Evolutionary conservation across 371 early-diverging fungal genomes (phyloP).

Genomic region (Fennellomyces sp.): DNA sequence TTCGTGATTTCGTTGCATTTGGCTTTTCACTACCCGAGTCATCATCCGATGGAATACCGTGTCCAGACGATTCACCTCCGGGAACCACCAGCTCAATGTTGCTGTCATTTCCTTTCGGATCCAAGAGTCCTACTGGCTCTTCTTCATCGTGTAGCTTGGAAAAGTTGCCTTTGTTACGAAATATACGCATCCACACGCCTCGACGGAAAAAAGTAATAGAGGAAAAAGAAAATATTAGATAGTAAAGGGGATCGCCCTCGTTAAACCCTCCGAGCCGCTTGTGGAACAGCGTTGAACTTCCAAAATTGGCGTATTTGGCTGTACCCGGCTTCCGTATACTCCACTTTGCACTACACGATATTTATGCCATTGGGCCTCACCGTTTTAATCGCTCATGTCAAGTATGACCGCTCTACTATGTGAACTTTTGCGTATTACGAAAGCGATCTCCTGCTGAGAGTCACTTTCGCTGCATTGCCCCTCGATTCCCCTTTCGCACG

Average conservation of each 20-base stretch:
- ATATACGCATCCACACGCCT: slow-evolving; percentile 14
- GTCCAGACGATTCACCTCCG: background rate
- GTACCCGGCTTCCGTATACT: background rate
- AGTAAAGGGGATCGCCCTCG: background rate
- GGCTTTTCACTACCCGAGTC: background rate
- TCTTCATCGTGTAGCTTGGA: slow-evolving; percentile 22
- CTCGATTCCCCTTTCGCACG: too few relatives aligned
- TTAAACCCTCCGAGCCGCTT: background rate
- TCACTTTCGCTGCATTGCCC: too few relatives aligned
- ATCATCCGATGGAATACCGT: background rate
- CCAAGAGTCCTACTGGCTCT: slow-evolving; percentile 10
- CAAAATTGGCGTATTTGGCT: background rate
- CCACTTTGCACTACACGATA: background rate
- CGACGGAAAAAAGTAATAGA: background rate
- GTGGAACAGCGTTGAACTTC: background rate
- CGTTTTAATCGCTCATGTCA: too few relatives aligned
- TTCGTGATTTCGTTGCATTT: background rate
- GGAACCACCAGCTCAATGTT: slow-evolving; percentile 1
- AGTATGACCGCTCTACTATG: too few relatives aligned
- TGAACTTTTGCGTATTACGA: too few relatives aligned
- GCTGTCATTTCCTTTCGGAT: slow-evolving; percentile 1
- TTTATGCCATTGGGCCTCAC: background rate
- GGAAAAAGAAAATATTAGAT: background rate
- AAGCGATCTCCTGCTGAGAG: too few relatives aligned
- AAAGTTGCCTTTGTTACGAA: slow-evolving; percentile 11